Evolutionary conservation across 2,329 filamentous ascomycete genomes (phyloP), one percentile per base, ranked within the genome.

Genomic region (Cladophialophora yegresii): DNA sequence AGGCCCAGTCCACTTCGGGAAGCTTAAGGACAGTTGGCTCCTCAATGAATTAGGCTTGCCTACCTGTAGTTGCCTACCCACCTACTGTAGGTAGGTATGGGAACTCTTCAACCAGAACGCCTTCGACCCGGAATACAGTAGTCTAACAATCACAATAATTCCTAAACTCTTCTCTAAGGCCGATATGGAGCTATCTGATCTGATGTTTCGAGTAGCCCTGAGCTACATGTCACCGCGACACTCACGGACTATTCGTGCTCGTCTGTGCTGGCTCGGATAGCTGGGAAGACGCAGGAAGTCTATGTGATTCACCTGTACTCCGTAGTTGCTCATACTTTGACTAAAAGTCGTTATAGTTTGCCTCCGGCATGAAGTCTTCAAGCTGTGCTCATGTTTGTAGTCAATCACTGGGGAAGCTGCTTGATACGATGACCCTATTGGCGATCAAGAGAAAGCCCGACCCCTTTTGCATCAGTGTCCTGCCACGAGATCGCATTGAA

Each of bases 401-500:
- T n/a, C n/a, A 50, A 50, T 3, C 16, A 43, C 36, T 6, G 16
- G 36, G 6, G 13, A 43, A 8, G 16, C 5, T 5, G 16, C 36
- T n/a, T 43, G 16, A n/a, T 20, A n/a, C 6, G 7, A n/a, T 7
- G 36, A 7, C 16, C 36, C 16, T n/a, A 16, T 43, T n/a, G 13
- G 36, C 36, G 16, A 43, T 13, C 47, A 23, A 9, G 47, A 16
- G 22, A 4, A 50, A 28, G 5, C 5, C 51, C 28, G 13, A 1
- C 8, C 13, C n/a, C 12, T 6, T 1, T 23, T 10, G 13, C 10
- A 30, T 33, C 8, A 20, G 13, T 32, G 28, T 33, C 51, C 51
- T 32, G 51, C 51, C 51, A 54, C 5, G 51, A 54, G 26, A 33
- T 12, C 10, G 23, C 51, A n/a, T 7, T 33, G 51, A 54, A 54